Base-by-base conservation (phyloP, 2,329 filamentous ascomycete species). In the Ophiostoma sp. region DNA sequence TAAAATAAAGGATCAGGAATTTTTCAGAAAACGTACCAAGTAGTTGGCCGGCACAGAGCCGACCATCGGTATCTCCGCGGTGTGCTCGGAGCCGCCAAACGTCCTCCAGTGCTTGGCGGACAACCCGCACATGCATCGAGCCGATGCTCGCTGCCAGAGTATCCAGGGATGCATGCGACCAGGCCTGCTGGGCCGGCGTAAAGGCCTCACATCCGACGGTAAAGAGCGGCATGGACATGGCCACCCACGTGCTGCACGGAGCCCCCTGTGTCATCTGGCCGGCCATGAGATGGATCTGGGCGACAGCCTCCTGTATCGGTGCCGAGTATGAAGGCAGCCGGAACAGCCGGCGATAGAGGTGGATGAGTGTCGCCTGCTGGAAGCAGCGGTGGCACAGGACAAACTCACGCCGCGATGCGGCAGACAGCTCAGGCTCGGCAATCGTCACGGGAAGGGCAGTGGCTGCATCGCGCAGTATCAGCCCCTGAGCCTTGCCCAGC, bases 291-390 rank as follows among this genome's bases (percentile, higher is more conserved):
- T 66, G 54, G 17, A 72, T 69, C 41, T 62, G 31, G 1, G 35
- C 33, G 10, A 70, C 71, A 10, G 71, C 68, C 17, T 39, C 41
- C 52, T 71, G 71, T 52, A 72, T 71, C 31, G 35, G 70, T 6
- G 64, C 4, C 27, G 71, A 39, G 1, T 52, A 20, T 10, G 71
- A 72, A 13, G 71, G 70, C 68, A 72, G 62, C 2, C 67, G 54
- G 67, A 67, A 72, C 17, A 72, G 70, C 31, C 70, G 71, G 3
- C 71, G 71, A 67, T 72, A 72, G 10, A 72, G 31, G 66, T 71
- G 71, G 54, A 72, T 72, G n/a, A 71, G 67, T 6, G 70, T 71
- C 0, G 71, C 71, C 20, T 72, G 71, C 54, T 72, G 71, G 67
- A 72, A 72, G 64, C 44, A 41, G 13, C 67, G 66, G 54, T 72